A percentile compares a stretch with the other conserved stretches of the same genome.
These are phyloP conservation scores for Trypanosoma cruzi DNA, from an alignment of 208 protist genomes.

Conservation along the genomic window DNA sequence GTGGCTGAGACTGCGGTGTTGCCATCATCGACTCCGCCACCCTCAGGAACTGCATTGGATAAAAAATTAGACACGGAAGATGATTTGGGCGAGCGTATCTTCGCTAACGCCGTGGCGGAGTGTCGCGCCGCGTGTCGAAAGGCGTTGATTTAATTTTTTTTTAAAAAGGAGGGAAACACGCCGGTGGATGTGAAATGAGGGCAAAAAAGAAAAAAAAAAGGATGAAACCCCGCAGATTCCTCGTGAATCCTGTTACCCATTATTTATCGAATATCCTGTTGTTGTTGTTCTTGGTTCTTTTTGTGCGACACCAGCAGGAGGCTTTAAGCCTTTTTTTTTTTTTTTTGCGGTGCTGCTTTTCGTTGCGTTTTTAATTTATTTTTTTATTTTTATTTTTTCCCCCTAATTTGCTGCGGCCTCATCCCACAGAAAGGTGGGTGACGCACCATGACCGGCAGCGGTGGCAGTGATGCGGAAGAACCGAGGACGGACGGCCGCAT, in stretches of 20 bases:
- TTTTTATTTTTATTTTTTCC: conserved; percentile 12
- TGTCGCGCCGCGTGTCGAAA: conserved; percentile 20
- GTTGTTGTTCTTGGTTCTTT: no score
- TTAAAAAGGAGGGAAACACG: not conserved
- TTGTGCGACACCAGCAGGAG: no score
- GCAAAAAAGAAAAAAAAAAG: not conserved
- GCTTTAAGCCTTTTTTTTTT: no score
- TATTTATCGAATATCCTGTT: no score
- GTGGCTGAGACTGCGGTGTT: not conserved
- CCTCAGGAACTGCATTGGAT: not conserved
- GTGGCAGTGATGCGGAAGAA: no score
- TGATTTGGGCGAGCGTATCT: conserved; percentile 24
- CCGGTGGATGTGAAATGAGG: not conserved
- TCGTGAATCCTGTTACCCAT: not conserved
- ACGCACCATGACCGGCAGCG: conserved; percentile 16
- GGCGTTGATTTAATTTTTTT: conserved; percentile 8
- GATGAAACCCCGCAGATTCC: not conserved
- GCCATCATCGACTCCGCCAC: not conserved
- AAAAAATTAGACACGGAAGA: not conserved
- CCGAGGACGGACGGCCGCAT: conserved; percentile 34
- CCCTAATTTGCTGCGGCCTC: conserved; percentile 13
- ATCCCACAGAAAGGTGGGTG: not conserved
- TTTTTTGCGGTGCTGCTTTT: not conserved
- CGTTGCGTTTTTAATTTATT: not conserved
- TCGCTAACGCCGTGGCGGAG: conserved; percentile 26